Base-by-base conservation (phyloP, 2,329 filamentous ascomycete genomes). In the Trichophaea hybrida region DNA sequence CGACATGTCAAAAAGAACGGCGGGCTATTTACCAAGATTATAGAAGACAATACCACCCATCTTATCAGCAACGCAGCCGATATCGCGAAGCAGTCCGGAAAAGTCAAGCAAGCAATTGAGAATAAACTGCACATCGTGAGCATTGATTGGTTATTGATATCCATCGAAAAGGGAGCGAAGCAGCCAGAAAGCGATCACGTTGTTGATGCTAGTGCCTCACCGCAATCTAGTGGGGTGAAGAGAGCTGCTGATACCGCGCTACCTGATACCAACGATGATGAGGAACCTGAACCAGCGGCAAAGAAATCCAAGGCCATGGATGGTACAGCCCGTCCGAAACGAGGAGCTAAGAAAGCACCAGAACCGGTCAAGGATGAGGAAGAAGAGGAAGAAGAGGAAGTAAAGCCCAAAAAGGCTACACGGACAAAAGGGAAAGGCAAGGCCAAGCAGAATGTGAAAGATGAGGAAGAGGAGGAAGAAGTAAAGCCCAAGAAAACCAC, bases 111-210 rank as follows among this genome's bases (percentile, higher is more conserved):
- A 13, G 78, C 76, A 4, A 69, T 73, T 7, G 65, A 73, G 10
- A 73, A 76, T 37, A 73, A 70, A 17, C 71, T 84, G 10, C 75
- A 75, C 2, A 75, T 87, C 50, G 76, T 88, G 32, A 74, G 71
- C 7, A 69, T 83, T 0, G 72, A 78, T 12, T 88, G 85, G 85
- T 72, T 83, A n/a, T 64, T 78, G 1, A 76, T 82, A n/a, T 81
- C 76, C 24, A 72, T 78, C 40, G 63, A 72, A 12, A 70, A 72
- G 13, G 73, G 73, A 6, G 59, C 58, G n/a, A 40, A 62, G 24
- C 60, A 59, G 52, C 34, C 64, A 2, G 58, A 61, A 17, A 58
- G 59, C 2, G 65, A 64, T 33, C 61, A 62, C 44, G 57, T 65
- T 6, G 38, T 56, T 33, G 33, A 57, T 32, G 44, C 52, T 10